Percentiles rank a stretch among this genome's conserved stretches.
These are phyloP conservation scores for Auricularia sp. DNA, from an alignment of 768 basidiomycete species.

Conservation along the genomic window DNA sequence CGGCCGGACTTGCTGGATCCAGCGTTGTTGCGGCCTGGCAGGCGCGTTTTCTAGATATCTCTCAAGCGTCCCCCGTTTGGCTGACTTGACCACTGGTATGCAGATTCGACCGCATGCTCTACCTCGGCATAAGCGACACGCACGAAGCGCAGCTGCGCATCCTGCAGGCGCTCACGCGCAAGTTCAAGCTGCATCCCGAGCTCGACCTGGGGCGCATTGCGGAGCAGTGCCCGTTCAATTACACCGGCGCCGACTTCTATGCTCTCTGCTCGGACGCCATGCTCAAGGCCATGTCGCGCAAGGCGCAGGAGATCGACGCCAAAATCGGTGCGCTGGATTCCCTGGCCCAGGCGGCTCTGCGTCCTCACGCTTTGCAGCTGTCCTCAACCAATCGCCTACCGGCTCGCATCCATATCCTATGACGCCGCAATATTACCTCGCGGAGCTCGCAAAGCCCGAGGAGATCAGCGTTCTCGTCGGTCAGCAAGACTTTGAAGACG, in stretches of 20 bases:
- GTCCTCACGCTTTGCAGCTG: conserved; percentile 12
- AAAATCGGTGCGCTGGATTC: conserved; percentile 47
- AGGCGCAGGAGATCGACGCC: conserved; percentile 67
- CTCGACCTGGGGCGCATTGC: conserved; percentile 58
- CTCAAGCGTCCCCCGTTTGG: background rate
- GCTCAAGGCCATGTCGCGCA: conserved; percentile 87
- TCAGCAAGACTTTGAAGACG: conserved; percentile 63
- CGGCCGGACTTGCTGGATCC: conserved; percentile 87
- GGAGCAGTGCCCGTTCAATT: conserved; percentile 77
- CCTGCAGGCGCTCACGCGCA: conserved; percentile 81
- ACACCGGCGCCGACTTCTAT: conserved; percentile 97
- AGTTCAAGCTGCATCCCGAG: conserved; percentile 70
- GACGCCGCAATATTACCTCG: conserved; percentile 84
- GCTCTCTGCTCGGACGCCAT: conserved; percentile 95
- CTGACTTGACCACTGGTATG: background rate
- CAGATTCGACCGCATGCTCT: conserved; percentile 95
- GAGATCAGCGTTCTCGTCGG: conserved; percentile 74
- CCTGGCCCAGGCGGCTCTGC: no score
- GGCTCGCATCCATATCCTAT: conserved; percentile 50
- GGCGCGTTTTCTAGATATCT: conserved; percentile 36
- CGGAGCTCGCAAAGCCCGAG: conserved; percentile 60
- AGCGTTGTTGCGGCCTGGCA: conserved; percentile 78
- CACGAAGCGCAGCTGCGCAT: conserved; percentile 81
- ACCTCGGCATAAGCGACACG: conserved; percentile 83
- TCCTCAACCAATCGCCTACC: conserved; percentile 38